Evolutionary conservation across 2,329 filamentous ascomycete genomes (phyloP).

Genomic region (Neofusicoccum cordaticola): DNA sequence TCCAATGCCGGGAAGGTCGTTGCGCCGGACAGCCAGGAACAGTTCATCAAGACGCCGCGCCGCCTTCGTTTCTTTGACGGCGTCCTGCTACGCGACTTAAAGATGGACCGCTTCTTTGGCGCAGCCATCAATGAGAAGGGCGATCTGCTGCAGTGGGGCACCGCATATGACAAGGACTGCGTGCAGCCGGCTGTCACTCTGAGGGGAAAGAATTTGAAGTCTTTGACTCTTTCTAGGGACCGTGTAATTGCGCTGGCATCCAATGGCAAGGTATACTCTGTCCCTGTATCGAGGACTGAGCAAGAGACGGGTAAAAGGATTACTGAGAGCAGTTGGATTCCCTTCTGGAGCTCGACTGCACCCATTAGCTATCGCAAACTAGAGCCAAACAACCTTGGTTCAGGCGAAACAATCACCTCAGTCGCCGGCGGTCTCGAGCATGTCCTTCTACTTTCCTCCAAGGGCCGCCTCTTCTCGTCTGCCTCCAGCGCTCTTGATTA

Average conservation of each 20-base stretch:
- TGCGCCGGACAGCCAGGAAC: constrained; percentile 76
- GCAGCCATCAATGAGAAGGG: constrained; percentile 85
- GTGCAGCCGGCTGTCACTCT: constrained; percentile 68
- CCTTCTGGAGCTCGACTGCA: constrained; percentile 64
- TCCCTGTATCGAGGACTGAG: constrained; percentile 73
- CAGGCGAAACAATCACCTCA: constrained; percentile 70
- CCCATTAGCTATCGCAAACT: constrained; percentile 70
- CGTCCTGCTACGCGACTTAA: constrained; percentile 79
- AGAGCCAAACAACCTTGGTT: constrained; percentile 61
- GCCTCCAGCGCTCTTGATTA: constrained; percentile 76
- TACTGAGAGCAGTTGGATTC: constrained; percentile 67
- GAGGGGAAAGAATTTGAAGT: constrained; percentile 74
- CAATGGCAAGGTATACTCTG: constrained; percentile 76
- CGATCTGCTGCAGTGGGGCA: constrained; percentile 89
- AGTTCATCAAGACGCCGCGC: constrained; percentile 73
- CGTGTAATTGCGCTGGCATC: constrained; percentile 76
- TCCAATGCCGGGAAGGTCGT: constrained; percentile 83
- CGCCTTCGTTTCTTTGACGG: constrained; percentile 81
- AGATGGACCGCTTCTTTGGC: constrained; percentile 77
- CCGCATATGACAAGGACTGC: constrained; percentile 65
- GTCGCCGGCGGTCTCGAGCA: constrained; percentile 82
- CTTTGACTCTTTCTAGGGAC: constrained; percentile 75
- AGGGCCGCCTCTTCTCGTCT: constrained; percentile 84
- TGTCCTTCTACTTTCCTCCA: constrained; percentile 77
- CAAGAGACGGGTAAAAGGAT: constrained; percentile 64